These are phyloP conservation scores for Lactarius hatsudake DNA, from an alignment of 768 basidiomycete genomes.

Conservation along the genomic window DNA sequence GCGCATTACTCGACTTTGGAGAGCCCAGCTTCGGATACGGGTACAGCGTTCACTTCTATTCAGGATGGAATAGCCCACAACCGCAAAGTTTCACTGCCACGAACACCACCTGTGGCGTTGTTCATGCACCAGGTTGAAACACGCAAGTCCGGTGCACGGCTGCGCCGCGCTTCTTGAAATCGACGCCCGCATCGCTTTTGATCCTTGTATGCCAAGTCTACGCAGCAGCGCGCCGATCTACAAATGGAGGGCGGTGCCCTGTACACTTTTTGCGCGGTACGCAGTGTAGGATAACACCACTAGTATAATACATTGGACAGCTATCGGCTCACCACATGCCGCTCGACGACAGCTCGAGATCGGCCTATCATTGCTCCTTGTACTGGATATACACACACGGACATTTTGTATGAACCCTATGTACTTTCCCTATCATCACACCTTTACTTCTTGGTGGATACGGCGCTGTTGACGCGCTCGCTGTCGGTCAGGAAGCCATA, in stretches of 20 bases:
- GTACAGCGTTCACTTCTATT: conserved; percentile 39
- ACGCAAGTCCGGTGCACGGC: not conserved
- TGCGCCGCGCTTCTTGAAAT: not conserved
- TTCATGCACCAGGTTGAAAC: not conserved
- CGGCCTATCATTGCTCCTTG: not conserved
- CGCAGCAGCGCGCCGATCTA: not conserved
- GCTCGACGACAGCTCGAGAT: not conserved
- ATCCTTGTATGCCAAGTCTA: not conserved
- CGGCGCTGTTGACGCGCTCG: not conserved
- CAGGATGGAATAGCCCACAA: conserved; percentile 40
- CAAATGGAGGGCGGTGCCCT: not conserved
- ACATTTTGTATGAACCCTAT: not conserved
- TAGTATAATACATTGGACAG: not conserved
- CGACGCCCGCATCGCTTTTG: not conserved
- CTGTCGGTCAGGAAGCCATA: conserved; percentile 19
- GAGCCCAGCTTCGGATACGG: not conserved
- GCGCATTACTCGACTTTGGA: not conserved
- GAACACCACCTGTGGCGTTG: not conserved
- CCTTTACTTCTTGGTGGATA: not conserved
- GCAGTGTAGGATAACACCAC: not conserved
- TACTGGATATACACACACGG: not conserved
- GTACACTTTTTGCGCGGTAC: not conserved
- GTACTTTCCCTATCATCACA: not conserved
- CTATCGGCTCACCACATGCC: not conserved
- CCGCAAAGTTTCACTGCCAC: not conserved